Base-by-base conservation (phyloP, 2,329 filamentous ascomycete species). In the Juglanconis sp. region DNA sequence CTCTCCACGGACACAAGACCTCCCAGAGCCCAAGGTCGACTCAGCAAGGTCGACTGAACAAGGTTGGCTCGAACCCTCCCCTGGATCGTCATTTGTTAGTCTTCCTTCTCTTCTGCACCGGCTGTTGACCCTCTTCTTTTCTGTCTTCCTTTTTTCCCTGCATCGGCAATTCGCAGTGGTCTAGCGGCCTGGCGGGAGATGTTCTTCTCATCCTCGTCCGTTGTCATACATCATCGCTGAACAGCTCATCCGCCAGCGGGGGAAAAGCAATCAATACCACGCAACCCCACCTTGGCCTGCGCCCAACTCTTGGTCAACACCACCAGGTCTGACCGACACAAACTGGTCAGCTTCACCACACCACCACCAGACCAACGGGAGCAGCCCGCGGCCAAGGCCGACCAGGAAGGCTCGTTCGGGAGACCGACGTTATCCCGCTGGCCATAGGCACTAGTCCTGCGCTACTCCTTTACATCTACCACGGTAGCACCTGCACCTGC, bases 261-360 rank as follows among this genome's bases (percentile, higher is more conserved):
- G 47, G 11, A 60, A 32, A 32, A 15, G 4, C 5, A 49, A 46
- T 30, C 24, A 11, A 47, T 51, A 46, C 32, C 44, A 53, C 36
- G 30, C 36, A 51, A 56, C 48, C 46, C 52, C 46, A 49, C 52
- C 38, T 47, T 59, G 32, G 42, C 50, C 56, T 30, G 40, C 34
- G 35, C 13, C 36, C 44, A 47, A 17, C 44, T 17, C 44, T 17
- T 35, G 46, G 15, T 40, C 35, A 5, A 9, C 24, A 42, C n/a
- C 40, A 46, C 60, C 60, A 59, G 42, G 55, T 53, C 57, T 57
- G 61, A 54, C 54, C 57, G 53, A 50, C 53, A 38, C 53, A 60
- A 47, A 49, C 56, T 38, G 57, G 53, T 36, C 42, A 49, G 35
- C 47, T 48, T 35, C n/a, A 38, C 49, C 53, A 42, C 50, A 57